Conservation (phyloP, 1,284 basidiomycete species). For the Cystobasidiaceae sp. region DNA sequence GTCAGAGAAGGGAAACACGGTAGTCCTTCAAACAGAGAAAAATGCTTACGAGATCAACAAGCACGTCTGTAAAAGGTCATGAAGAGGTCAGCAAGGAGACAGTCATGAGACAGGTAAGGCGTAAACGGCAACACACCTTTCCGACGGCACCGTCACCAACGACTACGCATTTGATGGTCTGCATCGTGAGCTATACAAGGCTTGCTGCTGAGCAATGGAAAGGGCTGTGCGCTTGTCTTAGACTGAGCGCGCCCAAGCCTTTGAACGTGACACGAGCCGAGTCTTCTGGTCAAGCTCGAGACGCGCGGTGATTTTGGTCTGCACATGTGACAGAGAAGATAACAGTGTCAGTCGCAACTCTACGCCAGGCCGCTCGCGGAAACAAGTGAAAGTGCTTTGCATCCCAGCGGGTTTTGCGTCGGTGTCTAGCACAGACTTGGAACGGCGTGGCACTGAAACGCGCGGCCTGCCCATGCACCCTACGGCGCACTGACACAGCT, state of each 20-base stretch:
- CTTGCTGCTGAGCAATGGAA: no score
- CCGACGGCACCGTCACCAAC: constrained; percentile 99
- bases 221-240: no score
- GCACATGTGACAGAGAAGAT: no score
- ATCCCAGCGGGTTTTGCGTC: neutral
- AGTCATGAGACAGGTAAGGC: neutral
- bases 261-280: no score
- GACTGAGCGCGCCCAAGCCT: no score
- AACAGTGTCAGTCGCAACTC: no score
- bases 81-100: neutral
- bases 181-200: constrained; percentile 73
- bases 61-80: constrained; percentile 67
- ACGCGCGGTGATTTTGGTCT: no score
- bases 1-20: no score
- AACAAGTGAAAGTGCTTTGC: neutral
- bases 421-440: neutral
- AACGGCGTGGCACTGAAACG: neutral
- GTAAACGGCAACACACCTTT: constrained; percentile 64
- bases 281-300: no score
- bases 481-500: no score
- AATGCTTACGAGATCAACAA: constrained; percentile 77
- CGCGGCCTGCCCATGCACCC: no score
- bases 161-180: constrained; percentile 93
- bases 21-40: neutral
- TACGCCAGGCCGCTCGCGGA: no score